These are phyloP conservation scores for Citrus reticulata DNA, from an alignment of 345 rosid species.

Conservation along the genomic window DNA sequence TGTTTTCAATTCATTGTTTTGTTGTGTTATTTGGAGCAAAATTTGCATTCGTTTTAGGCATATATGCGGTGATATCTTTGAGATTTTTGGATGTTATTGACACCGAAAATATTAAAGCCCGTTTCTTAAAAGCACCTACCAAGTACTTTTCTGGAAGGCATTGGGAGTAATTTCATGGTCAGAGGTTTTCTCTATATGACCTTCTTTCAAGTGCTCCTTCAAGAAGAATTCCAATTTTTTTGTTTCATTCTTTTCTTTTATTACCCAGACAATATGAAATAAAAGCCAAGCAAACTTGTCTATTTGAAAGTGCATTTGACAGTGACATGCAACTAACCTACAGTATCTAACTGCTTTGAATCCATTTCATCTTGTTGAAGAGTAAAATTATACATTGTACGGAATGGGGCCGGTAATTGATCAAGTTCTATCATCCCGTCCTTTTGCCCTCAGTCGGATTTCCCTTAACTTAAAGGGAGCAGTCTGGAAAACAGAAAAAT, in stretches of 20 bases:
- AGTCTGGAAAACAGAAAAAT: no score
- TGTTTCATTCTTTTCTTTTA: neutral
- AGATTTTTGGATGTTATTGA: neutral
- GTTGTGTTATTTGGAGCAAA: neutral
- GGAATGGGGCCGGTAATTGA: no score
- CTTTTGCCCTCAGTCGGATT: no score
- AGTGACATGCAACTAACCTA: neutral
- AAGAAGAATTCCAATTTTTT: neutral
- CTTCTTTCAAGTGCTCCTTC: neutral
- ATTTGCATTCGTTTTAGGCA: neutral
- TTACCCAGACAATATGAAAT: neutral
- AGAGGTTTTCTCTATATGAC: neutral
- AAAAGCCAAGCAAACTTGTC: neutral
- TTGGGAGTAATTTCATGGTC: neutral
- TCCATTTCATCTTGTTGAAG: neutral
- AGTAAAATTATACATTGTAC: no score
- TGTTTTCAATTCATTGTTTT: neutral
- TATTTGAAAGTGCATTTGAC: neutral
- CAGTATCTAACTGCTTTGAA: neutral
- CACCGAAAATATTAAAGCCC: neutral
- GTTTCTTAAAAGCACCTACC: neutral
- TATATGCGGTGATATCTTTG: neutral
- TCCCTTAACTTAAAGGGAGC: no score
- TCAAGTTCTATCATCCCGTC: no score
- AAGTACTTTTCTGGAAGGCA: neutral